Base-by-base conservation (phyloP, 78 protist genomes). In the Chrysochromulina parva region DNA sequence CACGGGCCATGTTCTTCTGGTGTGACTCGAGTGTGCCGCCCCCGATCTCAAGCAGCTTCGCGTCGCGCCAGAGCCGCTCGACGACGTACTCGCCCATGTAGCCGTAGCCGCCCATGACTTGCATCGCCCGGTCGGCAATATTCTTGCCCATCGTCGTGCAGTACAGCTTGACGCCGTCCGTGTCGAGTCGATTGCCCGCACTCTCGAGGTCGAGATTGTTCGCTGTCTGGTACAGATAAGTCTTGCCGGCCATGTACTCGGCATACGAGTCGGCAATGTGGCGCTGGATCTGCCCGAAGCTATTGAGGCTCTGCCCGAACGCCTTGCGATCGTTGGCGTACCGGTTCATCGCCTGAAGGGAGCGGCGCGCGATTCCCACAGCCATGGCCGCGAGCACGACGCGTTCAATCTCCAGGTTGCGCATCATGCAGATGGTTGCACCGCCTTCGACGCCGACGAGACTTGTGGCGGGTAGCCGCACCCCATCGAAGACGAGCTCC, bases 21-120 rank as follows among this genome's bases (percentile, higher is more conserved):
- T 90, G 92, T n/a, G 92, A 22, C 81, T 90, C 95, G 52, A 71
- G 90, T 50, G 95, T 94, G 71, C 95, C 95, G 26, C 93, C 95
- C 65, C 93, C 90, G 9, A 94, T 91, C 66, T 86, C 73, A 50
- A 89, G 38, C 59, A 94, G 88, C 71, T 91, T 91, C 50, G 85
- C 53, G 74, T 94, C 95, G 28, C 95, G 95, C 84, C 85, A 88
- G 50, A 88, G 52, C 52, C 93, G 90, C 85, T 94, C 95, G 14
- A 94, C 88, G 47, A n/a, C 88, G 85, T 94, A 89, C 76, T 94
- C 92, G 60, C 76, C 90, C 5, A 91, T 76, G 86, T 91, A 94
- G 14, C 95, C 95, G 76, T 94, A 88, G n/a, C 95, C 95, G 13
- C 95, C 95, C 22, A 92, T 1, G 52, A 87, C 86, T 78, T 92